These are phyloP conservation scores for Onygenales sp. DNA, from an alignment of 2,329 filamentous ascomycete genomes.

Conservation along the genomic window DNA sequence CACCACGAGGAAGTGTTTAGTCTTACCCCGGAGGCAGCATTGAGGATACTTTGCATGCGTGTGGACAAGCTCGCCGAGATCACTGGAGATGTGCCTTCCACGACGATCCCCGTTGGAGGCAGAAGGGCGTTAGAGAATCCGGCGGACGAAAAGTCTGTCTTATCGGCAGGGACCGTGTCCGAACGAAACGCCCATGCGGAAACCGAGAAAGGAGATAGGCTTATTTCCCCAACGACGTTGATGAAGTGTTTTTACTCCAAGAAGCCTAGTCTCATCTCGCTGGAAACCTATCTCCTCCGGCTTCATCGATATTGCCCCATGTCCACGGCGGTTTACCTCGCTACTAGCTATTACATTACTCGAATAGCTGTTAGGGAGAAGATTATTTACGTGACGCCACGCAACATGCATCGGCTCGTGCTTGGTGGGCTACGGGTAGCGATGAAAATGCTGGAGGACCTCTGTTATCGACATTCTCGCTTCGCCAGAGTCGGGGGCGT, in stretches of 20 bases:
- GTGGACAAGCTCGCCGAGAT: conserved; percentile 44
- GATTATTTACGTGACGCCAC: conserved; percentile 67
- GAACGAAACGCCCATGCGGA: conserved; percentile 23
- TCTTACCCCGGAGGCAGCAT: conserved; percentile 38
- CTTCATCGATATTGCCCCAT: conserved; percentile 88
- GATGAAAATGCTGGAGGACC: conserved; percentile 91
- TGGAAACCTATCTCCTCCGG: conserved; percentile 76
- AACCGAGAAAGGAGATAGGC: conserved; percentile 30
- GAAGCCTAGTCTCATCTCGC: conserved; percentile 68
- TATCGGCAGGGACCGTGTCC: conserved; percentile 36
- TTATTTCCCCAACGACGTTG: conserved; percentile 31
- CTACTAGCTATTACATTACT: conserved; percentile 79
- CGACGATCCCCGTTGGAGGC: conserved; percentile 5
- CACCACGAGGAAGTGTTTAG: neutral
- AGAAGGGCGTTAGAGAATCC: no score
- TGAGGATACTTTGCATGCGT: conserved; percentile 67
- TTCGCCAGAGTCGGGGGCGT: conserved; percentile 85
- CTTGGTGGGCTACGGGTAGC: conserved; percentile 78
- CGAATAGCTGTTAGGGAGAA: conserved; percentile 68
- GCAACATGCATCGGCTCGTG: conserved; percentile 78
- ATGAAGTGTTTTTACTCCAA: conserved; percentile 82
- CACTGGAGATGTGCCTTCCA: conserved; percentile 61
- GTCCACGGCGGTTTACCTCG: conserved; percentile 87
- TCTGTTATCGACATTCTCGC: conserved; percentile 74
- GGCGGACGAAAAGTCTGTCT: no score